Conservation (phyloP, 208 protist genomes). For the Trichomonas vaginalis region DNA sequence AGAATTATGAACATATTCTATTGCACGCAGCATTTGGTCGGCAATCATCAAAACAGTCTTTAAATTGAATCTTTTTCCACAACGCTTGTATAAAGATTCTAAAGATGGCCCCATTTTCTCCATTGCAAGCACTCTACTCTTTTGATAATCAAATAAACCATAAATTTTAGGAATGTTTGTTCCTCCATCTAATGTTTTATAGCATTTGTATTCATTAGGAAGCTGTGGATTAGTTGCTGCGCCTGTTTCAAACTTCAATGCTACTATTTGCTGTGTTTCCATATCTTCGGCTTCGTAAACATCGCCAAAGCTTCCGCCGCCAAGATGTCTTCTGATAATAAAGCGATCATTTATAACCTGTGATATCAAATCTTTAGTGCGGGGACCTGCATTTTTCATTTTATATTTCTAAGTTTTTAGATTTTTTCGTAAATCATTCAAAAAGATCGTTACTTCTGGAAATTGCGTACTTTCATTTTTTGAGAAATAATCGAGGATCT, state of each 20-base stretch:
- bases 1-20: not conserved
- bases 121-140: conserved; percentile 79
- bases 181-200: conserved; percentile 56
- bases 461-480: too few relatives aligned
- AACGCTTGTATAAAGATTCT: conserved; percentile 82
- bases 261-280: conserved; percentile 42
- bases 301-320: not conserved
- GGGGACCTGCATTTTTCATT: too few relatives aligned
- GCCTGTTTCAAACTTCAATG: conserved; percentile 32
- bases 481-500: too few relatives aligned
- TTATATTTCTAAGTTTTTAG: too few relatives aligned
- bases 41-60: conserved; percentile 93
- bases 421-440: too few relatives aligned
- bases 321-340: not conserved
- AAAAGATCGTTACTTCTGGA: too few relatives aligned
- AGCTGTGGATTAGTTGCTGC: conserved; percentile 75
- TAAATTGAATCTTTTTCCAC: conserved; percentile 65
- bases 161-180: conserved; percentile 70
- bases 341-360: not conserved
- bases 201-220: conserved; percentile 79
- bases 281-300: conserved; percentile 41
- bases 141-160: not conserved
- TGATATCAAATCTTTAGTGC: too few relatives aligned
- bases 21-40: conserved; percentile 67
- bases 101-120: conserved; percentile 84